phyloP scores from a whole-genome alignment of 768 basidiomycete genomes.

The Mycena pura region DNA sequence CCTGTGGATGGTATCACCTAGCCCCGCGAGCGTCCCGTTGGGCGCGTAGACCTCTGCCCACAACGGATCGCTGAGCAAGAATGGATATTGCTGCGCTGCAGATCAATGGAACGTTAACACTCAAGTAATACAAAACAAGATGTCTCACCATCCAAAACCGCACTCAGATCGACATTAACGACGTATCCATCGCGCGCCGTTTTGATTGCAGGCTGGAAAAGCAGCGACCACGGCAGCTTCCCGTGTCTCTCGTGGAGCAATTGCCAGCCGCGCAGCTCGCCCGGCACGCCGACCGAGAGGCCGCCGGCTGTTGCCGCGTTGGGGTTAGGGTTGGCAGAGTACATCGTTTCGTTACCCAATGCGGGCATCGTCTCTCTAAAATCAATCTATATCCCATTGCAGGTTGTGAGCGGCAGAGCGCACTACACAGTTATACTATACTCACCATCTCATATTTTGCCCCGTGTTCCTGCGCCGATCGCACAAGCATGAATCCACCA shows the following conservation, averaged over 20 bases:
- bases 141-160: not conserved
- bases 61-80: conserved; percentile 26
- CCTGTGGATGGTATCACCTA: conserved; percentile 30
- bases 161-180: conserved; percentile 28
- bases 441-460: conserved; percentile 20
- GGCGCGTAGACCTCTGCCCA: conserved; percentile 37
- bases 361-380: conserved; percentile 71
- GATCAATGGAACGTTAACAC: not conserved
- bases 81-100: conserved; percentile 3
- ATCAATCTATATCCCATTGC: conserved; percentile 60
- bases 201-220: conserved; percentile 65
- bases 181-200: conserved; percentile 49
- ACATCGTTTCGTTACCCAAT: conserved; percentile 66
- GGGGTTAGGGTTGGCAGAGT: conserved; percentile 42
- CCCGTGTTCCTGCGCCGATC: not conserved
- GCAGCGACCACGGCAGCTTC: conserved; percentile 61
- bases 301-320: conserved; percentile 62
- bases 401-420: conserved; percentile 26
- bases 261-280: conserved; percentile 74
- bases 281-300: conserved; percentile 72
- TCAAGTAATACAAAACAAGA: not conserved
- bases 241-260: conserved; percentile 73
- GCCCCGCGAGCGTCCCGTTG: conserved; percentile 28
- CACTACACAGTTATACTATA: not conserved
- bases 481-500: conserved; percentile 30